A percentile compares a stretch with the other conserved stretches of the same genome.
These are phyloP conservation scores for Blastocystis sp. DNA, from an alignment of 352 stramenopile species.

Conservation along the genomic window DNA sequence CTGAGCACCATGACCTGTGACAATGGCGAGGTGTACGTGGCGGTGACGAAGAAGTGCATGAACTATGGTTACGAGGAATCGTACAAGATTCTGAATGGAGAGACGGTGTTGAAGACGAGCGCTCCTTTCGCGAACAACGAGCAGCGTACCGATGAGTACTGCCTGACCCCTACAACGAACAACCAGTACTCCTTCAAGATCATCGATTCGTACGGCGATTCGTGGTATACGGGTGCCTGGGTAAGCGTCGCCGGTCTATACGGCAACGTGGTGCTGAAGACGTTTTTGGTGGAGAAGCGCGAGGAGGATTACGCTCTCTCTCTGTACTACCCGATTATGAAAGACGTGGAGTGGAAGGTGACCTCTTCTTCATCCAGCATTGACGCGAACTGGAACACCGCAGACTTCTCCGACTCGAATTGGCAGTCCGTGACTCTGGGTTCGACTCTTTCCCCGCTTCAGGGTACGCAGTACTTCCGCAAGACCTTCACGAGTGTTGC, in stretches of 20 bases:
- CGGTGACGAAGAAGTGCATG: neutral
- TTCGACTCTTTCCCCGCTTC: no score
- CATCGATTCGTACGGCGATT: neutral
- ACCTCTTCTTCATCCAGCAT: no score
- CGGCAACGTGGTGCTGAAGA: no score
- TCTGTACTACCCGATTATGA: conserved; percentile 14
- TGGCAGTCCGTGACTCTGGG: conserved; percentile 28
- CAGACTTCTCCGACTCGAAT: neutral
- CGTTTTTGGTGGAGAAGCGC: neutral
- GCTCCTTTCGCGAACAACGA: conserved; percentile 11
- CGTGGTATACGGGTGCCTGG: conserved; percentile 36
- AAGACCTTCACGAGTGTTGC: neutral
- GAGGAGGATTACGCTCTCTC: conserved; percentile 15
- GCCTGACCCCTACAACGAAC: neutral
- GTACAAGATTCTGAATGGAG: neutral
- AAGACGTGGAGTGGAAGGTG: conserved; percentile 32
- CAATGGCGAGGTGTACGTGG: neutral
- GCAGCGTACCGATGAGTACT: neutral
- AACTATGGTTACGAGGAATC: neutral
- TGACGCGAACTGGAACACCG: neutral
- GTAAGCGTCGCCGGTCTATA: no score
- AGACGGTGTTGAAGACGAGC: neutral
- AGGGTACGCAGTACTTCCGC: conserved; percentile 25
- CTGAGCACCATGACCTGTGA: no score
- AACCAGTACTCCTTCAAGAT: neutral